Evolutionary conservation across 2,329 filamentous ascomycete species (phyloP).

Genomic region (Aspergillus versicolor): DNA sequence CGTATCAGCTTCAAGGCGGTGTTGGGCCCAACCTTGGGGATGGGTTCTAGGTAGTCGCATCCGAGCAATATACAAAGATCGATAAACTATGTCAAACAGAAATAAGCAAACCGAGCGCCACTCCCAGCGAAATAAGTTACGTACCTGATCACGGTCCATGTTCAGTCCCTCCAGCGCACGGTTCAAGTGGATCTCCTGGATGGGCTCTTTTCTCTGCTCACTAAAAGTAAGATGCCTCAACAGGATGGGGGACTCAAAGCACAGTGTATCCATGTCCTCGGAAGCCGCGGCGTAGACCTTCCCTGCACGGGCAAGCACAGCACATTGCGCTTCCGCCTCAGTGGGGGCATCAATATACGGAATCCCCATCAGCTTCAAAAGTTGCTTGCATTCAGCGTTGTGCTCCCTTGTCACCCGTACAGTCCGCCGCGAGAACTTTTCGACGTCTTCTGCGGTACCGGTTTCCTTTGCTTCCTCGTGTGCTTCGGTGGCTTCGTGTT

Average conservation of each 20-base stretch:
- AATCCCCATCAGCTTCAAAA: slow-evolving; percentile 93
- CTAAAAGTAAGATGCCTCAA: slow-evolving; percentile 93
- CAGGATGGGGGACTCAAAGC: slow-evolving; percentile 88
- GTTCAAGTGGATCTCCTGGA: slow-evolving; percentile 88
- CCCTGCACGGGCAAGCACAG: slow-evolving; percentile 79
- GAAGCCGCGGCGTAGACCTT: slow-evolving; percentile 97
- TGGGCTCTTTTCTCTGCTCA: slow-evolving; percentile 95
- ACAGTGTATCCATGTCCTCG: slow-evolving; percentile 98
- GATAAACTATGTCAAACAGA: slow-evolving; percentile 66
- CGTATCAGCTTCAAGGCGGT: slow-evolving; percentile 93
- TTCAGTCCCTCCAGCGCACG: slow-evolving; percentile 81
- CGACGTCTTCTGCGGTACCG: slow-evolving; percentile 93
- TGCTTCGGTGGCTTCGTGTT: slow-evolving; percentile 84
- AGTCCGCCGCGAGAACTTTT: slow-evolving; percentile 92
- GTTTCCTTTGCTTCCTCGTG: slow-evolving; percentile 97
- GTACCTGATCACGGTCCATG: slow-evolving; percentile 79
- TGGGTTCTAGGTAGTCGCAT: slow-evolving; percentile 95
- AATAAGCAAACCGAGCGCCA: background rate
- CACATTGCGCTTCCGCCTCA: slow-evolving; percentile 96
- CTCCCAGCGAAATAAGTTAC: slow-evolving; percentile 36
- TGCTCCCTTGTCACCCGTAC: slow-evolving; percentile 96
- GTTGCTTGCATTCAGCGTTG: slow-evolving; percentile 87
- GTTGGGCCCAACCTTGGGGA: slow-evolving; percentile 88
- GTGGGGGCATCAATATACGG: slow-evolving; percentile 94
- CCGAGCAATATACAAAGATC: slow-evolving; percentile 96